A percentile compares a stretch with the other conserved stretches of the same genome.
Evolutionary conservation across 495 filamentous ascomycete species (phyloP).

Genomic region (Chaetomidium leptoderma): DNA sequence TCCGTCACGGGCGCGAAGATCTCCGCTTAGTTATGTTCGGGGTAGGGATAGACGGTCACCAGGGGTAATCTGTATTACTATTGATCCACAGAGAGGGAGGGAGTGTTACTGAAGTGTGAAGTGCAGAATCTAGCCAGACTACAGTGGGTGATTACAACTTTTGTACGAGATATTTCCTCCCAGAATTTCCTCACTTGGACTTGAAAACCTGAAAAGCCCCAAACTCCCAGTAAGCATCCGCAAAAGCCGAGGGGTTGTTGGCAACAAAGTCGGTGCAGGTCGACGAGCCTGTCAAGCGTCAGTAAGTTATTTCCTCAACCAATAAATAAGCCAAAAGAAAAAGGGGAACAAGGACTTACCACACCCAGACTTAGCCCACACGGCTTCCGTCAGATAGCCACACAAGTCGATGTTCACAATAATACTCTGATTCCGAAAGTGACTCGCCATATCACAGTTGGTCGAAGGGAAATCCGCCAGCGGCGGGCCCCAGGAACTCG

Average conservation of each 20-base stretch:
- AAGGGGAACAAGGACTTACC: constrained; percentile 18
- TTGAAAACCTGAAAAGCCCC: constrained; percentile 61
- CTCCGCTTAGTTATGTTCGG: constrained; percentile 12
- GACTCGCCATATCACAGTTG: constrained; percentile 54
- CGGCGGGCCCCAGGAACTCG: constrained; percentile 56
- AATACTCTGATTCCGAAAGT: constrained; percentile 62
- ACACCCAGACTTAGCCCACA: constrained; percentile 42
- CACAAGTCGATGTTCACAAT: constrained; percentile 68
- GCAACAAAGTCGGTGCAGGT: constrained; percentile 59
- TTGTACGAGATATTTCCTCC: neutral
- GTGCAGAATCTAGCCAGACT: too few relatives aligned
- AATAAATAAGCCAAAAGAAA: too few relatives aligned
- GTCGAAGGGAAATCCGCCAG: constrained; percentile 54
- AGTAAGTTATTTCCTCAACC: neutral
- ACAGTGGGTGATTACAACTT: neutral
- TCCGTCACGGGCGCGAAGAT: neutral
- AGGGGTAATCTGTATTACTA: neutral
- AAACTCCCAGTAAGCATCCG: constrained; percentile 63
- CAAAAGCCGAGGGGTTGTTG: constrained; percentile 58
- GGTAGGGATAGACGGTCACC: neutral
- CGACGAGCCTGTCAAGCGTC: constrained; percentile 27
- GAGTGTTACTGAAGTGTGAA: too few relatives aligned
- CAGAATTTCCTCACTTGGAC: constrained; percentile 15
- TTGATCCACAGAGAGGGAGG: too few relatives aligned
- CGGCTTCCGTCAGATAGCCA: constrained; percentile 57